A percentile compares a stretch with the other conserved stretches of the same genome.
Evolutionary conservation across 2,329 filamentous ascomycete genomes (phyloP).

Genomic region (Bipolaris gigantea): DNA sequence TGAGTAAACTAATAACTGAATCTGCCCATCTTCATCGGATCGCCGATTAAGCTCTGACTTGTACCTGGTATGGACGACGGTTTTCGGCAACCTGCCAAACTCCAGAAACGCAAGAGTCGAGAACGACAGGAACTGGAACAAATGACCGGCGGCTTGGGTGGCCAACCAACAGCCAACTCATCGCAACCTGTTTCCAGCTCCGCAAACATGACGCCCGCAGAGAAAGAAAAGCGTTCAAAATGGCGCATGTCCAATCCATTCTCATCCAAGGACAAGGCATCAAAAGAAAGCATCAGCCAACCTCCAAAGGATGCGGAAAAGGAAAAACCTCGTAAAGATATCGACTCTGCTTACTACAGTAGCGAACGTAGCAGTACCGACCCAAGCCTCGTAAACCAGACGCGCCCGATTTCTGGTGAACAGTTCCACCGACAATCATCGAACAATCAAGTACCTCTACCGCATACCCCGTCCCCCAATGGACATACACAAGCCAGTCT

Average conservation of each 20-base stretch:
- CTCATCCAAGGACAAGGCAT: conserved; percentile 40
- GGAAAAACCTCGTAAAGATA: conserved; percentile 19
- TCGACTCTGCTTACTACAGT: conserved; percentile 41
- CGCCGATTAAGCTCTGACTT: neutral
- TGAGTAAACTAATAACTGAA: neutral
- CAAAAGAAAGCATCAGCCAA: conserved; percentile 10
- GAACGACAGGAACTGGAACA: conserved; percentile 32
- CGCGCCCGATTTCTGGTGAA: conserved; percentile 34
- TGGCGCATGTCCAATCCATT: conserved; percentile 44
- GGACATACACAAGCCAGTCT: conserved; percentile 13
- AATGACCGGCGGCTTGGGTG: conserved; percentile 25
- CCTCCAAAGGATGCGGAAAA: conserved; percentile 14
- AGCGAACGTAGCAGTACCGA: conserved; percentile 39
- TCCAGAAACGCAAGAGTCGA: conserved; percentile 38
- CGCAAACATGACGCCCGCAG: conserved; percentile 22
- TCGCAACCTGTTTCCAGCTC: conserved; percentile 22
- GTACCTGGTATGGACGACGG: conserved; percentile 22
- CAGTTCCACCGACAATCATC: conserved; percentile 23
- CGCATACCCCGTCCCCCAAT: conserved; percentile 8
- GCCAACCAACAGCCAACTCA: conserved; percentile 21
- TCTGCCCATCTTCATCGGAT: neutral
- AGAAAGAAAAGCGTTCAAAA: conserved; percentile 43
- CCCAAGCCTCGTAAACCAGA: conserved; percentile 37
- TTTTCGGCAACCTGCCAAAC: conserved; percentile 32
- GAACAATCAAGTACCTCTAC: conserved; percentile 19